Evolutionary conservation across 2,329 filamentous ascomycete species (phyloP), one percentile per base, ranked within the genome.

Genomic region (Rhynchosporium agropyri): DNA sequence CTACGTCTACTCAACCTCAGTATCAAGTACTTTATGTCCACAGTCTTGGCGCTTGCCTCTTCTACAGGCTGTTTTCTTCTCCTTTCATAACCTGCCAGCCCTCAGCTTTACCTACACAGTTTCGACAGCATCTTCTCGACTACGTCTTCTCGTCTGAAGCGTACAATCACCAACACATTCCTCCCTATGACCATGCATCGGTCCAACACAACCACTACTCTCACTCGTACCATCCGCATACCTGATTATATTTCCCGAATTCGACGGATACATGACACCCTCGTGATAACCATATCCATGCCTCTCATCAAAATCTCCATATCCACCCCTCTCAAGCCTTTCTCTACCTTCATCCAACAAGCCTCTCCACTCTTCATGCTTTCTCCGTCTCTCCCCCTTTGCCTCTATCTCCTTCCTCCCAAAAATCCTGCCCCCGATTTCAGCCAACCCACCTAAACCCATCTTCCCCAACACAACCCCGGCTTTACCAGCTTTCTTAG

Each of bases 221-320:
- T 64, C 64, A 43, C 63, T 65, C 38, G 15, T 56, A 6, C 58
- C 62, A 54, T 63, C 65, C 45, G 56, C 53, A 62, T 58, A 46
- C 40, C 48, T 53, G 40, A 50, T 26, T 36, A 33, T 60, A 58
- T 53, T 42, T 10, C 40, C 57, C 36, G 58, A 26, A 38, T 38
- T 6, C 51, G 40, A 48, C 49, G 48, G 42, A n/a, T 56, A 58
- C 15, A 61, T 8, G 28, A 58, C 50, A 15, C 56, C 59, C 43
- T 61, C 58, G 57, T 60, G 33, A 58, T 63, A 61, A 15, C 62
- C 58, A 53, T 60, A 60, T 10, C 33, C 46, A 7, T 36, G n/a
- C 15, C 51, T 54, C n/a, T 20, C 36, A 40, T 53, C 56, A 38
- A 29, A 33, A 7, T 40, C 28, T 5, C 58, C 46, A 45, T 60